Evolutionary conservation across 140 eudicot genomes (phyloP).

Genomic region (Bidens hawaiensis): DNA sequence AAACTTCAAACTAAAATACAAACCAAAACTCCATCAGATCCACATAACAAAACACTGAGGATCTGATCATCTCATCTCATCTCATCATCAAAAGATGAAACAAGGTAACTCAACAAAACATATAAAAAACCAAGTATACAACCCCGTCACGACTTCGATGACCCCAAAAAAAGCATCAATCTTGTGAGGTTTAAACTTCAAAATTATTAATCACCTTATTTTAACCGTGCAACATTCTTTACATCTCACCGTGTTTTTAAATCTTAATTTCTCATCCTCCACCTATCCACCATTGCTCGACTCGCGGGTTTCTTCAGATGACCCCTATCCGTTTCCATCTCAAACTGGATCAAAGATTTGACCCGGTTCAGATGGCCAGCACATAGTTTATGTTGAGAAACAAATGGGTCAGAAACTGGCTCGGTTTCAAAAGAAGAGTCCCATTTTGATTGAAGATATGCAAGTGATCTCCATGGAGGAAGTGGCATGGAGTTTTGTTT

Average conservation of each 20-base stretch:
- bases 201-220: constrained; percentile 9
- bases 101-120: constrained; percentile 9
- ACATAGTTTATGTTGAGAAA: constrained; percentile 52
- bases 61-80: no score
- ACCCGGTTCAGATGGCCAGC: constrained; percentile 55
- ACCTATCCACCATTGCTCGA: constrained; percentile 43
- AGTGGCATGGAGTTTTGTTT: no score
- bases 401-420: not conserved
- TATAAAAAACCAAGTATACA: constrained; percentile 5
- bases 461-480: constrained; percentile 91
- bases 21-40: constrained; percentile 34
- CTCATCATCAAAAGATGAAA: constrained; percentile 27
- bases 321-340: constrained; percentile 44
- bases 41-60: constrained; percentile 45
- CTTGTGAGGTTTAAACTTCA: constrained; percentile 11
- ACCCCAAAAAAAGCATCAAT: constrained; percentile 41
- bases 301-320: constrained; percentile 42
- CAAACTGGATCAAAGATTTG: constrained; percentile 54
- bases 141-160: constrained; percentile 24
- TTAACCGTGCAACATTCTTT: no score
- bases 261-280: constrained; percentile 45
- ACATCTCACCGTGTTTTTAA: constrained; percentile 40
- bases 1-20: constrained; percentile 5
- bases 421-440: constrained; percentile 50
- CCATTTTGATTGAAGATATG: constrained; percentile 85